Evolutionary conservation across 768 basidiomycete species (phyloP).

Genomic region (Psilocybe tampanensis): DNA sequence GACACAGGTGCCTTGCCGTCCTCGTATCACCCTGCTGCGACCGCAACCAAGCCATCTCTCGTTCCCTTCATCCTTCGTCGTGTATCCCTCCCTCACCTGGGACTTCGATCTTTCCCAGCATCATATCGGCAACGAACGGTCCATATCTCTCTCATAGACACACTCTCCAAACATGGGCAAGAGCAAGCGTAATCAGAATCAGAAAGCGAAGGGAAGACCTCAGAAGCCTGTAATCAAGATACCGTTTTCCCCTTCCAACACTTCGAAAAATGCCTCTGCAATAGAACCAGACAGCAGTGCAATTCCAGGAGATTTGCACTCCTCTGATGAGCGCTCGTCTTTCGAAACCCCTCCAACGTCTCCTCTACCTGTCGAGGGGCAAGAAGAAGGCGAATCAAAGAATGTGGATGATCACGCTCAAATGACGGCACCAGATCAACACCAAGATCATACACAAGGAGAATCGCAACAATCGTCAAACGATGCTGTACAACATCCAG

Average conservation of each 20-base stretch:
- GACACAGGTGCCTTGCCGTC: conserved; percentile 8
- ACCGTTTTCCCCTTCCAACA: conserved; percentile 1
- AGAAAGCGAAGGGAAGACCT: conserved; percentile 7
- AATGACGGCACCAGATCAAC: not conserved
- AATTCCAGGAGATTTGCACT: conserved; percentile 13
- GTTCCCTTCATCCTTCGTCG: not conserved
- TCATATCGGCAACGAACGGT: conserved; percentile 1
- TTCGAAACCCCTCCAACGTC: conserved; percentile 24
- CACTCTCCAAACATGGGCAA: not conserved
- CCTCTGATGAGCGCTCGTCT: conserved; percentile 15
- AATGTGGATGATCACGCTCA: not conserved
- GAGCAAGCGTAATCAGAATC: not conserved
- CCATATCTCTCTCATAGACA: not conserved
- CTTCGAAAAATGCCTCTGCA: not conserved
- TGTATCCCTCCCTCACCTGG: not conserved
- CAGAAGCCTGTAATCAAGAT: conserved; percentile 6
- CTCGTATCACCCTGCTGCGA: conserved; percentile 3
- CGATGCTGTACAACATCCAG: not conserved
- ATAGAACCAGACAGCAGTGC: conserved; percentile 3
- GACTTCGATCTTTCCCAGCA: not conserved
- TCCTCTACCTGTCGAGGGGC: not conserved
- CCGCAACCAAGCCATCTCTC: not conserved
- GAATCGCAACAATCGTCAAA: not conserved
- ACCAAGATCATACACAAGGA: not conserved
- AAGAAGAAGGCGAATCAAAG: not conserved